Evolutionary conservation across 169 alveolate genomes (phyloP).

Genomic region (Plasmodium fragile): DNA sequence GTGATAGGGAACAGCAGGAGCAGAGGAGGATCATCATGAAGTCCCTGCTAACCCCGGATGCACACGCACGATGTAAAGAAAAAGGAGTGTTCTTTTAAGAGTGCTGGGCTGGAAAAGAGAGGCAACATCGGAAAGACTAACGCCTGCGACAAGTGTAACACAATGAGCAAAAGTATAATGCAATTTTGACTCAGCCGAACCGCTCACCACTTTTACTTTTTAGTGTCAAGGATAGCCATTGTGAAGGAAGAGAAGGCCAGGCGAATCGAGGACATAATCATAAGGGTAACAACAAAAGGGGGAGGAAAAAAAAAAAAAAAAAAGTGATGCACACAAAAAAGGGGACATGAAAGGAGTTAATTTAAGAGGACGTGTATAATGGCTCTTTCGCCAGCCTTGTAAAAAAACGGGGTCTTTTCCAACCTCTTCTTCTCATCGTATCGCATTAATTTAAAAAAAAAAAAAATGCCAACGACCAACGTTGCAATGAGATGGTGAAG

Average conservation of each 20-base stretch:
- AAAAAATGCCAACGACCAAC: neutral
- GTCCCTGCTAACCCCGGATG: constrained; percentile 71
- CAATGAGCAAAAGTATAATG: neutral
- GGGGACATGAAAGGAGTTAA: neutral
- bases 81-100: neutral
- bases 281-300: constrained; percentile 20
- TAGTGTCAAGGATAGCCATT: constrained; percentile 68
- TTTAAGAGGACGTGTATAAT: neutral
- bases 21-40: constrained; percentile 60
- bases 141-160: neutral
- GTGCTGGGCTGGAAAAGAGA: neutral
- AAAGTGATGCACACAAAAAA: neutral
- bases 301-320: neutral
- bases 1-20: constrained; percentile 56
- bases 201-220: constrained; percentile 9
- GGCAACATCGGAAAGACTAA: neutral
- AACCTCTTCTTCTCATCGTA: neutral
- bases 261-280: constrained; percentile 62
- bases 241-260: constrained; percentile 72
- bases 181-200: neutral
- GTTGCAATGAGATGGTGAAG: neutral
- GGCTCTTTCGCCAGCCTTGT: neutral
- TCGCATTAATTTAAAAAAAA: neutral
- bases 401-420: neutral
- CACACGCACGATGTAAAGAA: constrained; percentile 65